These are phyloP conservation scores for Alternaria brassicicola DNA, from an alignment of 2,329 filamentous ascomycete species.

Conservation along the genomic window DNA sequence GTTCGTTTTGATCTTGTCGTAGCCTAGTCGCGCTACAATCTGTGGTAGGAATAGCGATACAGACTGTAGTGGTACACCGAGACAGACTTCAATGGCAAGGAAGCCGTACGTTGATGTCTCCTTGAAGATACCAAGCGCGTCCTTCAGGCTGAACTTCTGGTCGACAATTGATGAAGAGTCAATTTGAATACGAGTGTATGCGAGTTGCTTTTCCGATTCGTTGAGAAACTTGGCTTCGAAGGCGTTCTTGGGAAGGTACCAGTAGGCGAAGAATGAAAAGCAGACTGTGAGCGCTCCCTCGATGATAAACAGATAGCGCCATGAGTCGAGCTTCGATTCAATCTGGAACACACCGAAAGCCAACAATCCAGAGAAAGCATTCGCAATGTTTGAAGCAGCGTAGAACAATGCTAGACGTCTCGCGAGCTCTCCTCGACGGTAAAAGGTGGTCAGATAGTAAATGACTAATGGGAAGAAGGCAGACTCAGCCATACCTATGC, in stretches of 20 bases:
- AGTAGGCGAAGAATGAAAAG: constrained; percentile 68
- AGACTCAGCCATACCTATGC: constrained; percentile 62
- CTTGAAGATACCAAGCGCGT: constrained; percentile 60
- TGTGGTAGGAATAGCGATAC: constrained; percentile 65
- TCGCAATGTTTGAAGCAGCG: constrained; percentile 75
- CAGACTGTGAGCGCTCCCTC: constrained; percentile 65
- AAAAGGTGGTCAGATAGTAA: constrained; percentile 67
- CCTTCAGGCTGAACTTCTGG: constrained; percentile 60
- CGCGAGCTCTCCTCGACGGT: constrained; percentile 73
- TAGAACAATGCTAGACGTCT: constrained; percentile 76
- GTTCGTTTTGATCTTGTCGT: constrained; percentile 70
- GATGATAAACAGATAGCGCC: constrained; percentile 71
- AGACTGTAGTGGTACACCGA: constrained; percentile 64
- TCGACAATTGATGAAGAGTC: constrained; percentile 72
- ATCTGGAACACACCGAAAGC: constrained; percentile 66
- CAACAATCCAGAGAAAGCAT: constrained; percentile 66
- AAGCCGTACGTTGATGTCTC: constrained; percentile 62
- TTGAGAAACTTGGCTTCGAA: constrained; percentile 69
- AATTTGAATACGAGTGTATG: constrained; percentile 74
- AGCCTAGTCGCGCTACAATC: constrained; percentile 61
- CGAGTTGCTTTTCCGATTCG: constrained; percentile 69
- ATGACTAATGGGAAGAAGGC: constrained; percentile 74
- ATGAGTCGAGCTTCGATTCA: constrained; percentile 60
- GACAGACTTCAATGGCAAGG: constrained; percentile 63
- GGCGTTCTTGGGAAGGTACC: constrained; percentile 70